Evolutionary conservation across 805 yeast genomes (phyloP).

Genomic region (Martiniozyma abietophila): DNA sequence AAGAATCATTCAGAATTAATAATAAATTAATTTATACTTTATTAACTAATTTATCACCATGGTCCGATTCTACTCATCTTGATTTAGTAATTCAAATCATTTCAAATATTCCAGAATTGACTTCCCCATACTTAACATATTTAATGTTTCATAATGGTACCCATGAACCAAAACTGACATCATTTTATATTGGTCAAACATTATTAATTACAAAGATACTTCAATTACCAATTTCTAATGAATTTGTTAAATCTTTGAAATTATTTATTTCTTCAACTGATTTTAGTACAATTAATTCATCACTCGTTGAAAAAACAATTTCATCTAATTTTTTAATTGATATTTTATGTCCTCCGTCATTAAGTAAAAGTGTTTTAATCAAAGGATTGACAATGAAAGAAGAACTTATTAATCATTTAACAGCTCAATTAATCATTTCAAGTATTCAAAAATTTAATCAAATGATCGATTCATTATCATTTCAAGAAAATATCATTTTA

Average conservation of each 20-base stretch:
- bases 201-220: conserved; percentile 51
- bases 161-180: conserved; percentile 70
- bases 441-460: conserved; percentile 44
- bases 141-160: conserved; percentile 51
- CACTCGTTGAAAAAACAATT: conserved; percentile 1
- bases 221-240: conserved; percentile 44
- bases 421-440: conserved; percentile 49
- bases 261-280: conserved; percentile 6
- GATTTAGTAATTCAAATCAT: conserved; percentile 45
- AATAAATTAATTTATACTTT: conserved; percentile 61
- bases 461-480: conserved; percentile 23
- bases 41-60: conserved; percentile 62
- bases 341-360: conserved; percentile 52
- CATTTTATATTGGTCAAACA: conserved; percentile 77
- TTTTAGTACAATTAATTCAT: conserved; percentile 1
- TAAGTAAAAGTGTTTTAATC: conserved; percentile 47
- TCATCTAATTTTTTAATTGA: conserved; percentile 35
- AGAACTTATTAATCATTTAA: conserved; percentile 50
- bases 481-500: conserved; percentile 12
- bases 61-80: conserved; percentile 64
- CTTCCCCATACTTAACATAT: conserved; percentile 59
- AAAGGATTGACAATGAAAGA: conserved; percentile 47
- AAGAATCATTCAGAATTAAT: conserved; percentile 46
- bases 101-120: conserved; percentile 51
- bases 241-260: conserved; percentile 14